Base-by-base conservation (phyloP, 257 asterid species). In the Plantago ovata region DNA sequence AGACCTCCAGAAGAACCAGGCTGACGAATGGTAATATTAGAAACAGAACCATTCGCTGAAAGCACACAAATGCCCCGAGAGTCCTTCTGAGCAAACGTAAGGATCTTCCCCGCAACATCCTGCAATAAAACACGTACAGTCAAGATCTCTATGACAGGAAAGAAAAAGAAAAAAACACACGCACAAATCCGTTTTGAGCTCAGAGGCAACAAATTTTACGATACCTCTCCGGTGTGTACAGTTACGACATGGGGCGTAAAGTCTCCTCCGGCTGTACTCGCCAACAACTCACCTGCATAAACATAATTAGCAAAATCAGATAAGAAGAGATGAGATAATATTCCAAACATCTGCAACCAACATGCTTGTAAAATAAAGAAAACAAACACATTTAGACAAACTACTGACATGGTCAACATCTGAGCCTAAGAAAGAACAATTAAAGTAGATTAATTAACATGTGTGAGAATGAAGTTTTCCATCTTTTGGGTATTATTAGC, bases 51-150 rank as follows among this genome's bases (percentile, higher is more conserved):
- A 65, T 83, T 92, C 9, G 98, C 98, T 38, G 96, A 84, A 41
- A 92, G 86, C 66, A 92, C 81, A 43, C 98, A 92, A 42, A 92
- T 64, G 49, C 96, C 98, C 45, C 94, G 59, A 63, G 79, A 72
- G 21, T 93, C 95, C 77, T 81, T 83, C 24, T 85, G 96, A 47
- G 84, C 83, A 76, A 88, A 82, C 4, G 92, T 81, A 43, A 81
- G 75, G 68, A 92, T 81, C 72, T 88, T 88, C 48, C 87, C 95
- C 7, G 98, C 94, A 62, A 88, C 93, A 71, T 92, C 98, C 98
- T 92, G 78, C 67, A 71, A 46, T 1, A 61, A 45, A 43, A 48
- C 14, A 9, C 14, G 9, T 56, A 39, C n/a, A 40, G 32, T 65
- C 36, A 6, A 10, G 14, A 18, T 22, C 10, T 28, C 1, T 13